phyloP scores from a whole-genome alignment of 2,329 filamentous ascomycete genomes.

The Phaeosphaeria sp. region DNA sequence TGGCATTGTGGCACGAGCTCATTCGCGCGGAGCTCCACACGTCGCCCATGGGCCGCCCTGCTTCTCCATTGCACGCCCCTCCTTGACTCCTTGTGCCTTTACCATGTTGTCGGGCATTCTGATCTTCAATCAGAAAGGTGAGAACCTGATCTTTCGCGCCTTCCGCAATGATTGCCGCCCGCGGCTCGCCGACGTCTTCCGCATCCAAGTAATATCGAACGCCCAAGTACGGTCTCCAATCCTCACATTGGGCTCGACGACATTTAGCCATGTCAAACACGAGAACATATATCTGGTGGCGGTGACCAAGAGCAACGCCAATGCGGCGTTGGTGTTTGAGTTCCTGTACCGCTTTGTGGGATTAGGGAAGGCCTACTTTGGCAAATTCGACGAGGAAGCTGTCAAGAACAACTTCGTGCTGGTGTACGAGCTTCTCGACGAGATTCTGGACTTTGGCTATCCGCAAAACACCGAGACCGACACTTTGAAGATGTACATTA shows the following conservation, averaged over 20 bases:
- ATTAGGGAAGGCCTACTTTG: constrained; percentile 94
- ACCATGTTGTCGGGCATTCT: constrained; percentile 96
- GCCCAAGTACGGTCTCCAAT: constrained; percentile 97
- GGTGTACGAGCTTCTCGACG: constrained; percentile 95
- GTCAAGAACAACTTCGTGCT: constrained; percentile 99
- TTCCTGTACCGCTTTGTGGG: constrained; percentile 92
- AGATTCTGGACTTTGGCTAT: constrained; percentile 98
- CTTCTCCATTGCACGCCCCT: not conserved
- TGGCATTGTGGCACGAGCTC: not conserved
- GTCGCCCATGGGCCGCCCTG: not conserved
- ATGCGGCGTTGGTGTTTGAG: constrained; percentile 96
- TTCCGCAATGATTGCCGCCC: constrained; percentile 99
- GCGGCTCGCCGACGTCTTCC: constrained; percentile 96
- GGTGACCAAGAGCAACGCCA: constrained; percentile 98
- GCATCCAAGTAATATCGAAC: constrained; percentile 99
- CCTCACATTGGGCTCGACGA: constrained; percentile 94
- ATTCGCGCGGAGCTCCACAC: not conserved
- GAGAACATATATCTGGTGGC: constrained; percentile 99
- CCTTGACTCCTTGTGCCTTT: constrained; percentile 5
- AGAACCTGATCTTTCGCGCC: constrained; percentile 98
- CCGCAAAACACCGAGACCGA: constrained; percentile 99
- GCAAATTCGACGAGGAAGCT: constrained; percentile 98
- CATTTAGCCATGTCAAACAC: constrained; percentile 99
- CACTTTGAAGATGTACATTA: constrained; percentile 99
- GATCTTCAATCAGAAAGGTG: constrained; percentile 99